Conservation (phyloP, 1,284 basidiomycete species). For the Ustilago xerochloae region DNA sequence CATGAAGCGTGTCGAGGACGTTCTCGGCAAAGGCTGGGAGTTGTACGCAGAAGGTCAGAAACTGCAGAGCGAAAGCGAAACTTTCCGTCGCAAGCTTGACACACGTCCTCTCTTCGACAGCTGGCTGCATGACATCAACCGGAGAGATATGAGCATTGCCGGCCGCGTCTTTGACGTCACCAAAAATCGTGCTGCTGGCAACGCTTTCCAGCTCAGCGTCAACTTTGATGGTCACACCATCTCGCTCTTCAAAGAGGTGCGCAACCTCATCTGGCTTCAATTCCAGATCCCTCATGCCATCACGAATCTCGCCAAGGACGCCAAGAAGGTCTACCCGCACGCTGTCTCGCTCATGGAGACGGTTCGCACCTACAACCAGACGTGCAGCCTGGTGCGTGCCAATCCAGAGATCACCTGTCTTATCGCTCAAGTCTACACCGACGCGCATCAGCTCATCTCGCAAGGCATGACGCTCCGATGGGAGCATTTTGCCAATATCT, state of each 20-base stretch:
- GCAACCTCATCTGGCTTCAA: constrained; percentile 93
- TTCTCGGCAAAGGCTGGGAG: constrained; percentile 97
- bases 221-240: constrained; percentile 99
- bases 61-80: constrained; percentile 87
- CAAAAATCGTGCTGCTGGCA: constrained; percentile 73
- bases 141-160: constrained; percentile 84
- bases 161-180: constrained; percentile 97
- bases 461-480: constrained; percentile 84
- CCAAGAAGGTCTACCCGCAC: constrained; percentile 96
- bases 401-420: constrained; percentile 92
- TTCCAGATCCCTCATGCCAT: constrained; percentile 95
- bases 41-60: constrained; percentile 98
- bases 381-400: constrained; percentile 81
- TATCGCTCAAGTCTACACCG: constrained; percentile 58
- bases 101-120: constrained; percentile 93
- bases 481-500: constrained; percentile 80
- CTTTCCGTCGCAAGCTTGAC: constrained; percentile 95
- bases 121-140: constrained; percentile 94
- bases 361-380: constrained; percentile 94
- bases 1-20: constrained; percentile 99
- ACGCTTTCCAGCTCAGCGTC: constrained; percentile 82
- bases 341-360: constrained; percentile 96
- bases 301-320: constrained; percentile 95
- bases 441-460: constrained; percentile 57
- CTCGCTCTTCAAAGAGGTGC: constrained; percentile 96